Evolutionary conservation across 2,329 filamentous ascomycete genomes (phyloP), one percentile per base, ranked within the genome.

Genomic region (Fusarium sp.): DNA sequence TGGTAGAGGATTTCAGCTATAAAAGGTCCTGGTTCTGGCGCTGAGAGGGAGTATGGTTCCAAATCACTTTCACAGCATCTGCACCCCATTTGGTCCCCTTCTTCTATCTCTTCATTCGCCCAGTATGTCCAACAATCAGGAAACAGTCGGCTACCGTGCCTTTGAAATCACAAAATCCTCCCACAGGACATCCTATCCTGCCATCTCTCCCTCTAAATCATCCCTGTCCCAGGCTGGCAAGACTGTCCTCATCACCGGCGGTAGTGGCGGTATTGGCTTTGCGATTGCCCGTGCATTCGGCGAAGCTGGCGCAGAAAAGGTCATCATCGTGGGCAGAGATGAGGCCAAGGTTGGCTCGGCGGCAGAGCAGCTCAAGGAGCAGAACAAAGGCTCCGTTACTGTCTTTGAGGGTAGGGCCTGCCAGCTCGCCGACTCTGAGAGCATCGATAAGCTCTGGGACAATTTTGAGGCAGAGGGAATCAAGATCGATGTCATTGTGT

Each of bases 191-290:
- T 54, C 38, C 2, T 64, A 64, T n/a, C 37, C 50, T 25, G 50
- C 62, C n/a, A 45, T 64, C 20, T 64, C 37, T 2, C 62, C 62
- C 37, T n/a, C 62, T 20, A 43, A 43, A 8, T 30, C 62, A 3
- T 38, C 62, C 22, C 50, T 64, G 1, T 64, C 62, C 15, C 62
- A 64, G 25, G 25, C 50, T 17, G 62, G 62, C 30, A 64, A 33
- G 38, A 64, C 62, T 15, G 15, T 64, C 3, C 62, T 64, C 8
- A 45, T 64, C 37, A 64, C 62, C 6, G 62, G 62, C 10, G 62
- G 50, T 4, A 64, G 35, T 22, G 27, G 50, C 8, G 62, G 62
- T 7, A 58, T 64, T 4, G 50, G 62, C 5, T 58, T 64, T 22
- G 50, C 37, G 9, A 64, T 54, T 6, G 62, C 62, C 17, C 50